phyloP scores from a whole-genome alignment of 495 filamentous ascomycete genomes.

The Penicillium crystallinum region DNA sequence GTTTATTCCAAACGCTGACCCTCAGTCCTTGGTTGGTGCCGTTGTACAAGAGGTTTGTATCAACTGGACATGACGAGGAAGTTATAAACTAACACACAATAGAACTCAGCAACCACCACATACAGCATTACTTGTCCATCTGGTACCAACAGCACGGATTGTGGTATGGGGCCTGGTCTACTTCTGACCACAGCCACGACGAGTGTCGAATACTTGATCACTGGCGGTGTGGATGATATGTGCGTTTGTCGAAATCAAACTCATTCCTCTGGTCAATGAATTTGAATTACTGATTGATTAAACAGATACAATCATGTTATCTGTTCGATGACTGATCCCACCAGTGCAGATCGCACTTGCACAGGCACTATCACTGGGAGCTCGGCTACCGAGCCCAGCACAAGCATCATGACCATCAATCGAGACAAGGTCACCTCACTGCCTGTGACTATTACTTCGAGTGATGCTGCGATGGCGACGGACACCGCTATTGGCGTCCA shows the following conservation, averaged over 20 bases:
- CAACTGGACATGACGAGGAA: not conserved
- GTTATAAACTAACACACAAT: not conserved
- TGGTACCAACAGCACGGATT: slow-evolving; percentile 25
- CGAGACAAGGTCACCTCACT: slow-evolving; percentile 14
- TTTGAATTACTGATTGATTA: not conserved
- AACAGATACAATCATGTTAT: slow-evolving; percentile 22
- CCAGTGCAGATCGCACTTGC: slow-evolving; percentile 37
- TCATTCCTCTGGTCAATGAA: not conserved
- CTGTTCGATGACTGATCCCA: slow-evolving; percentile 34
- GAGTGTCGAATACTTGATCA: slow-evolving; percentile 18
- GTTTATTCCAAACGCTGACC: slow-evolving; percentile 32
- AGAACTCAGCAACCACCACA: slow-evolving; percentile 34
- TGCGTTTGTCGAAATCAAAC: slow-evolving; percentile 3
- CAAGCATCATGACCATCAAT: slow-evolving; percentile 14
- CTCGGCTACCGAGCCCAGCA: slow-evolving; percentile 6
- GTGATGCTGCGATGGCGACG: slow-evolving; percentile 7
- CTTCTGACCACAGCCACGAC: slow-evolving; percentile 26
- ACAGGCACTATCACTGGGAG: slow-evolving; percentile 14
- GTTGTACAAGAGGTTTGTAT: slow-evolving; percentile 29
- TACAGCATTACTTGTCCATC: slow-evolving; percentile 38
- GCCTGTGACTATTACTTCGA: slow-evolving; percentile 35
- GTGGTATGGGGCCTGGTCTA: slow-evolving; percentile 31
- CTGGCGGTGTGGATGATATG: slow-evolving; percentile 3
- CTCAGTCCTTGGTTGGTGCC: slow-evolving; percentile 34
- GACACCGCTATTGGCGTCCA: slow-evolving; percentile 3